Evolutionary conservation across 1,284 basidiomycete species (phyloP).

Genomic region (Afroboletus lepidellus): DNA sequence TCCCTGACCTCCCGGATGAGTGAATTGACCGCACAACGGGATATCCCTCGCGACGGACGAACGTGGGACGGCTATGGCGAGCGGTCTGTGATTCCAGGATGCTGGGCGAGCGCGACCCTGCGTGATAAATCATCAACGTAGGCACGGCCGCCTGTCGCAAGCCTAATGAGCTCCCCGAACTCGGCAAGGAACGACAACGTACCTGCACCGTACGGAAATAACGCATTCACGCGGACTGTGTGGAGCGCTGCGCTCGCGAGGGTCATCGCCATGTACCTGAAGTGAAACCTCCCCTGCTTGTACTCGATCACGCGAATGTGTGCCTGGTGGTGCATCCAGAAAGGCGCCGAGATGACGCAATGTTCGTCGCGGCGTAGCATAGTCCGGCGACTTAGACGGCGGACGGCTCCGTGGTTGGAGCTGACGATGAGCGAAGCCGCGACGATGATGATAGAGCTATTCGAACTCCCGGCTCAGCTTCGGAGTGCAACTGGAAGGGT

Average conservation of each 20-base stretch:
- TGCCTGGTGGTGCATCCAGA: slow-evolving; percentile 17
- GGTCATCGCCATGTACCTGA: slow-evolving; percentile 25
- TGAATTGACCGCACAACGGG: slow-evolving; percentile 10
- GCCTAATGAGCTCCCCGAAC: not conserved
- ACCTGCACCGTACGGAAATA: not conserved
- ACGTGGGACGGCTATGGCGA: too few species aligned
- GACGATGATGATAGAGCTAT: slow-evolving; percentile 25
- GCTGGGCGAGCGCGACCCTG: not conserved
- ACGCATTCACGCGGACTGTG: slow-evolving; percentile 11
- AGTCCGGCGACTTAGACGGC: slow-evolving; percentile 16
- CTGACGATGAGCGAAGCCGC: slow-evolving; percentile 6
- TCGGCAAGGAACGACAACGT: not conserved
- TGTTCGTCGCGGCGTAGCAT: slow-evolving; percentile 13
- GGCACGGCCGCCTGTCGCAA: not conserved
- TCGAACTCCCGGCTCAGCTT: not conserved
- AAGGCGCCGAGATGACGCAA: slow-evolving; percentile 17
- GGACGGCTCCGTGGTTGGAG: not conserved
- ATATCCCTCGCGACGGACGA: too few species aligned
- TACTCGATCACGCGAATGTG: slow-evolving; percentile 8
- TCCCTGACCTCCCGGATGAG: slow-evolving; percentile 17
- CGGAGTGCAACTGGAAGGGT: not conserved
- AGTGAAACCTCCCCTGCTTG: slow-evolving; percentile 18
- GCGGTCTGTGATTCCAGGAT: too few species aligned
- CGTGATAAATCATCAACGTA: not conserved
- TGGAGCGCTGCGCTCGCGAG: slow-evolving; percentile 27